A percentile compares a stretch with the other conserved stretches of the same genome.
phyloP scores from a whole-genome alignment of 2,329 filamentous ascomycete species.

The Colletotrichum sojae region DNA sequence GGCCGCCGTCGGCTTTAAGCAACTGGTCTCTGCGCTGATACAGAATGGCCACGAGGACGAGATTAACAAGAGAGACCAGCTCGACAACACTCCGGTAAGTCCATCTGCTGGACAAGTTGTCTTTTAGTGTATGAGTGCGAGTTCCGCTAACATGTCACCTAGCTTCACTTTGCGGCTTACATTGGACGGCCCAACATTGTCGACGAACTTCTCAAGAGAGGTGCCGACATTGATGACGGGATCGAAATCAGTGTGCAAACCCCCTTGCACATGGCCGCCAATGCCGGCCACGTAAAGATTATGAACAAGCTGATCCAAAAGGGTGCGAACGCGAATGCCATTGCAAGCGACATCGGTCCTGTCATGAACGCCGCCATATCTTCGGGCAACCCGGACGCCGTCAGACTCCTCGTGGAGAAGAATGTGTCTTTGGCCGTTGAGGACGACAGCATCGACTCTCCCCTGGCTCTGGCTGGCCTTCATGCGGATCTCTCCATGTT shows the following conservation, averaged over 20 bases:
- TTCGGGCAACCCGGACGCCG: slow-evolving; percentile 57
- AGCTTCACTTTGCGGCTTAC: slow-evolving; percentile 50
- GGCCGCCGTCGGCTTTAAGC: slow-evolving; percentile 54
- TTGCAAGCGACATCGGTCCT: slow-evolving; percentile 45
- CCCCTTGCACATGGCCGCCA: slow-evolving; percentile 57
- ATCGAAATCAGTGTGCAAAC: slow-evolving; percentile 50
- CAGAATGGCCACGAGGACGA: slow-evolving; percentile 54
- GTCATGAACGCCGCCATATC: slow-evolving; percentile 59
- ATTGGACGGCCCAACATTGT: slow-evolving; percentile 53
- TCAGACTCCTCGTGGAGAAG: slow-evolving; percentile 55
- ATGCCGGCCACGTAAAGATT: slow-evolving; percentile 54
- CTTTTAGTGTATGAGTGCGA: not conserved
- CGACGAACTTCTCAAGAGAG: slow-evolving; percentile 52
- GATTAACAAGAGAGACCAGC: slow-evolving; percentile 49
- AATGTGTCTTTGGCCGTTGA: slow-evolving; percentile 53
- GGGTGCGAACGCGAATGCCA: slow-evolving; percentile 55
- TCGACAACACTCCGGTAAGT: slow-evolving; percentile 53
- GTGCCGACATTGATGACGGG: slow-evolving; percentile 52
- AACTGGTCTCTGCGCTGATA: slow-evolving; percentile 55
- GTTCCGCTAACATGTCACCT: not conserved
- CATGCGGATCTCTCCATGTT: slow-evolving; percentile 57
- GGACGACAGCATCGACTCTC: slow-evolving; percentile 48
- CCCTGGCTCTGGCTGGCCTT: slow-evolving; percentile 55
- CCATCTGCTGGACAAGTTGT: not conserved
- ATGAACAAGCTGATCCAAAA: slow-evolving; percentile 56